These are phyloP conservation scores for Chaetoceros muelleri DNA, from an alignment of 108 stramenopile species.

Conservation along the genomic window DNA sequence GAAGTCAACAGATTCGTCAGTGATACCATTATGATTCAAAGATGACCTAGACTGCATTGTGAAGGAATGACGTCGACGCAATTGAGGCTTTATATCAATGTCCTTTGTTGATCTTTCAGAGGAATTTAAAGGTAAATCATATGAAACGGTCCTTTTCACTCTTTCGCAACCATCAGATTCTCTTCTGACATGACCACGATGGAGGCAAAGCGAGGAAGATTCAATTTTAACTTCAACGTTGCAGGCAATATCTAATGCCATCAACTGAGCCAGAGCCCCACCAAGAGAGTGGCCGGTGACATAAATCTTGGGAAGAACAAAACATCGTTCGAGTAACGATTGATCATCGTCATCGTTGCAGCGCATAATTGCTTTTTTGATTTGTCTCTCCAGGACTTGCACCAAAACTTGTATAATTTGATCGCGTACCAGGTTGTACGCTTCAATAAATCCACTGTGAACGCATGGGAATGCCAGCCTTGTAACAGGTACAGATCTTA, in stretches of 20 bases:
- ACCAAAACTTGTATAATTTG: constrained; percentile 44
- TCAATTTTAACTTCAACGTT: constrained; percentile 47
- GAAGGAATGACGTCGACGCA: too few species aligned
- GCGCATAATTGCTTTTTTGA: constrained; percentile 33
- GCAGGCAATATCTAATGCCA: constrained; percentile 65
- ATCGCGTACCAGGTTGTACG: constrained; percentile 50
- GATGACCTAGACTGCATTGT: too few species aligned
- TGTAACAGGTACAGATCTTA: constrained; percentile 51
- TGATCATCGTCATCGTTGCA: constrained; percentile 8
- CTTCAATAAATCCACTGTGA: constrained; percentile 68
- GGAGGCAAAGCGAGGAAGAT: not conserved
- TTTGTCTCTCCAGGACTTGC: constrained; percentile 47
- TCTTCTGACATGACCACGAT: not conserved
- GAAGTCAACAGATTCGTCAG: not conserved
- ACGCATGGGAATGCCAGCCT: constrained; percentile 58
- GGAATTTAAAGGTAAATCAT: too few species aligned
- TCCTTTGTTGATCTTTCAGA: too few species aligned
- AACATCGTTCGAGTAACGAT: constrained; percentile 12
- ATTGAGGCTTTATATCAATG: too few species aligned
- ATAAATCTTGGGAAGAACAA: constrained; percentile 73
- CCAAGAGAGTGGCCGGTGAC: constrained; percentile 65
- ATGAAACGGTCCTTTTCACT: too few species aligned
- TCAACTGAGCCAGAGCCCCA: constrained; percentile 56
- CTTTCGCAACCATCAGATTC: constrained; percentile 2
- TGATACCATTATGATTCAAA: not conserved